phyloP scores from a whole-genome alignment of 2,329 filamentous ascomycete genomes.

The Cordyceps fumosorosea region DNA sequence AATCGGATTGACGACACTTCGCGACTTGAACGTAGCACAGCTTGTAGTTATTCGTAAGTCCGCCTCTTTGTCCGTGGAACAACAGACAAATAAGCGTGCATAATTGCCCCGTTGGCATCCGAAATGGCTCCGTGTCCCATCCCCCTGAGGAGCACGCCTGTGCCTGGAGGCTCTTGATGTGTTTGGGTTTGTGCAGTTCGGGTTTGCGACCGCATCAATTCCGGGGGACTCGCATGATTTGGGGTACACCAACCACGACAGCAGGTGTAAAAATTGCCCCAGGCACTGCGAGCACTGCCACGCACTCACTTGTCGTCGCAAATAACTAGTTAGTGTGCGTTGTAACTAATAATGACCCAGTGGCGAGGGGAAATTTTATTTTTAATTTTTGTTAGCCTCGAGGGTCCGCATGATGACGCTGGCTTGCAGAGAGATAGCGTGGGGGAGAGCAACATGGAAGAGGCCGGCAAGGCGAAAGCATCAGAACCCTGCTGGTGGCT shows the following conservation, averaged over 20 bases:
- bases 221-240: background rate
- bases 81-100: background rate
- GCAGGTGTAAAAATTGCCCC: background rate
- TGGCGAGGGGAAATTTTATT: background rate
- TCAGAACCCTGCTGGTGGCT: constrained; percentile 1
- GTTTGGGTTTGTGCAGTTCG: background rate
- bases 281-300: background rate
- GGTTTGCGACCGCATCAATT: constrained; percentile 4
- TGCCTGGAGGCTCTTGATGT: background rate
- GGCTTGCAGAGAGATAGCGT: constrained; percentile 5
- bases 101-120: background rate
- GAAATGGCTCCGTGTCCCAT: background rate
- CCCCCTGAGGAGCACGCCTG: background rate
- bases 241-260: background rate
- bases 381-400: background rate
- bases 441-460: background rate
- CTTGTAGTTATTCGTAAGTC: background rate
- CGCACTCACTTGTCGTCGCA: background rate
- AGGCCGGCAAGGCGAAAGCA: background rate
- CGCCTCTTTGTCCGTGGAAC: background rate
- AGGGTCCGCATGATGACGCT: constrained; percentile 9
- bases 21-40: background rate
- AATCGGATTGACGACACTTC: background rate
- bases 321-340: background rate
- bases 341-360: background rate